Evolutionary conservation across 805 yeast species (phyloP), one percentile per base, ranked within the genome.

Genomic region (Kodamaea leandrae): DNA sequence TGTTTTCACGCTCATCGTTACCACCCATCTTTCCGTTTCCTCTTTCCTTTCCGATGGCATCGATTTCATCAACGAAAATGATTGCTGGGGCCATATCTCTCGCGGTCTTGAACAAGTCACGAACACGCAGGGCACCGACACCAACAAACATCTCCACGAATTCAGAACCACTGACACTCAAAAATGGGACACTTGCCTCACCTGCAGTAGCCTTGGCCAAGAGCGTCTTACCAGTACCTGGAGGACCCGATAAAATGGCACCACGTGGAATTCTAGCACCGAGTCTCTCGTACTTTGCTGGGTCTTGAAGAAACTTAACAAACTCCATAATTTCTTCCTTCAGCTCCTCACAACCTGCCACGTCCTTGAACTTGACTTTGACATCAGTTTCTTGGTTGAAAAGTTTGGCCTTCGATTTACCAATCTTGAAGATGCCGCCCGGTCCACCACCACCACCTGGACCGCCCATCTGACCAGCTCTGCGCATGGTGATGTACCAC

Each of bases 101-200:
- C 13, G 96, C 97, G 34, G 86, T 85, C 58, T 84, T 83, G 68
- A 89, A 89, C 56, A 89, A 72, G 58, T 90, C 96, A 61, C 97
- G 85, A 30, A 89, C 97, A 62, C 97, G 77, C 3, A 91, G 82
- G 3, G 96, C 96, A 68, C 96, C 96, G 18, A 89, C 96, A 66
- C 96, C 96, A 15, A 86, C 95, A 71, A 86, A 89, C 96, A 89
- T 89, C 63, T 89, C 96, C n/a, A 88, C 95, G 52, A 89, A 89
- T 60, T 89, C 96, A 10, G 96, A 87, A 53, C 96, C 96, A 1
- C 95, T 84, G 5, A 89, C 96, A 16, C 93, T 82, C 49, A 80
- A 80, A 61, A 89, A 89, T 18, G 97, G 96, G 38, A 89, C 97
- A 37, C 87, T 93, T 2, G 96, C 96, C 61, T 89, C 96, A 52